These are phyloP conservation scores for Umbelopsis sp. DNA, from an alignment of 192 early-diverging fungal species.

Conservation along the genomic window DNA sequence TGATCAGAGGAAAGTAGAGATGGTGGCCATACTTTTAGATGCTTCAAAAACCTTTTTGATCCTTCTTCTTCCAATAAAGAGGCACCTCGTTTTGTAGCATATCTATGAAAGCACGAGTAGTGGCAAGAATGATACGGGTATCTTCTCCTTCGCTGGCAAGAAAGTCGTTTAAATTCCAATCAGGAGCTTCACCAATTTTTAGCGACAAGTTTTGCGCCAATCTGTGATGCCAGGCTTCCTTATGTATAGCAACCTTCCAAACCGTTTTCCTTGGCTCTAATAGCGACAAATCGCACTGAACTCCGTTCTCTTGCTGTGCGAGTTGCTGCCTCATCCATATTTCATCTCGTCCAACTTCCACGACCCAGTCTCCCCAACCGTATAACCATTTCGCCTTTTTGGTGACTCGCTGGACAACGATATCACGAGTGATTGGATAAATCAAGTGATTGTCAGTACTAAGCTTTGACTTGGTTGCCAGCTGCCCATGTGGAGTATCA, in stretches of 20 bases:
- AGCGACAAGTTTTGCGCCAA: conserved; percentile 40
- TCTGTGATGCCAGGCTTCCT: conserved; percentile 43
- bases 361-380: conserved; percentile 43
- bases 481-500: conserved; percentile 35
- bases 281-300: conserved; percentile 30
- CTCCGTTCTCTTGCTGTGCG: background rate
- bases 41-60: background rate
- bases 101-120: conserved; percentile 19
- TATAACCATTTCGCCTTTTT: conserved; percentile 44
- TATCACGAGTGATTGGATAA: conserved; percentile 30
- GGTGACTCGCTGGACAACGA: conserved; percentile 25
- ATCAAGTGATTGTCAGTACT: conserved; percentile 34
- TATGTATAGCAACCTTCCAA: conserved; percentile 32
- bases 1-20: no score
- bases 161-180: conserved; percentile 39
- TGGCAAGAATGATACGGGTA: conserved; percentile 13
- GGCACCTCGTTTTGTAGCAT: conserved; percentile 29
- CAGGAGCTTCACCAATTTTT: conserved; percentile 40
- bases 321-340: conserved; percentile 35
- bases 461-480: conserved; percentile 33
- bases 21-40: no score
- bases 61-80: conserved; percentile 21
- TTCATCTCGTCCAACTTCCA: conserved; percentile 47
- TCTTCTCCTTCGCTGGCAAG: conserved; percentile 26
- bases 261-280: conserved; percentile 11